Evolutionary conservation across 306 rosid species (phyloP), one percentile per base, ranked within the genome.

Genomic region (Parietaria judaica): DNA sequence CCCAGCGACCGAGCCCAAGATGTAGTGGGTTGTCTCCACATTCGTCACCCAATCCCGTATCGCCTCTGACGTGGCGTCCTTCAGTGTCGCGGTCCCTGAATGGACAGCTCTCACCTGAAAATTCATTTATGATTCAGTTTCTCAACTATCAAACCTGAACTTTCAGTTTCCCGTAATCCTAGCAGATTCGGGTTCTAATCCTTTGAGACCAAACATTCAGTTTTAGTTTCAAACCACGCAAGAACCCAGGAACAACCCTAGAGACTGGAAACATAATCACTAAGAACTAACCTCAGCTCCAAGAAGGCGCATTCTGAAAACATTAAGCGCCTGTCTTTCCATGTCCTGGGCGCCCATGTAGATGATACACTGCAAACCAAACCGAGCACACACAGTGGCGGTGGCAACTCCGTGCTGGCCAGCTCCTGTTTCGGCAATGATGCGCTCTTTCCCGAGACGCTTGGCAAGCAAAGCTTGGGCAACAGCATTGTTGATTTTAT

Each of bases 321-420:
- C 98, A 79, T 92, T 92, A 54, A 92, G 98, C 1, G 98, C 69
- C 63, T 92, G 98, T 61, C 98, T 84, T 59, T 88, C 98, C 98
- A 92, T 92, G 67, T 92, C 96, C 68, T 88, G 96, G 5, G 98
- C 98, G 3, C 98, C 98, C 98, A 88, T 92, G 71, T 88, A 92
- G 75, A 92, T 76, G 54, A 92, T 76, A 72, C 98, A 92, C 16
- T 84, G 76, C 74, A 92, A 69, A 17, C 96, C 98, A 68, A 92
- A 88, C 64, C 98, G 78, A 60, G 98, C 96, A 72, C 98, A 92
- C 14, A 86, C 98, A 17, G 96, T 92, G 16, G 98, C 98, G 60
- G 96, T 86, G 43, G 98, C 98, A 71, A 92, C 96, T 56, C 98
- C 98, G 72, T 92, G 98, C 68, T 92, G 98, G 43, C 98, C 98